Base-by-base conservation (phyloP, 495 filamentous ascomycete species). In the Bathelium albidoporum region DNA sequence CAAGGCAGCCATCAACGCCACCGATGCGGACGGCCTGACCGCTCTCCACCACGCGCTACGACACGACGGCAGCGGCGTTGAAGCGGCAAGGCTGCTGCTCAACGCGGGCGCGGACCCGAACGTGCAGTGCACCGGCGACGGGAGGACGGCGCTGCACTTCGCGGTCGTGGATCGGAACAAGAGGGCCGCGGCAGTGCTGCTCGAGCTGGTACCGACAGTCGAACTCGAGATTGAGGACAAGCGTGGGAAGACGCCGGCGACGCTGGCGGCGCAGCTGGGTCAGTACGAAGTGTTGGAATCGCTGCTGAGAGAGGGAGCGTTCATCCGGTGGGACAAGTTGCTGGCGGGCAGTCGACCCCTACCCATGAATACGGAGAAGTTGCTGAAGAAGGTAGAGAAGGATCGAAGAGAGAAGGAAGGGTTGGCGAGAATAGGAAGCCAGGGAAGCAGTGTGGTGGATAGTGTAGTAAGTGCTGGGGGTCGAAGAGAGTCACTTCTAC, bases 41-140 rank as follows among this genome's bases (percentile, higher is more conserved):
- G n/a, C 65, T 7, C 65, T 70, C 14, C 68, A 70, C 59, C 65
- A 65, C 22, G 68, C 68, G 1, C 60, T 66, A 0, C 65, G 66
- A 55, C n/a, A 58, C 5, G 66, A 59, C 29, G 32, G 65, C 32
- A 22, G 34, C 12, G 65, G 65, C 52, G 60, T 59, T 24, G 65
- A 64, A 22, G 41, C 65, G 22, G 68, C 60, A 9, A 34, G 59
- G 18, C 53, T 69, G 12, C 65, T 69, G 1, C 65, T 69, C 52
- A 53, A 32, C 62, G 60, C 34, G 5, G 65, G 62, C 32, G 68
- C 65, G 4, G 18, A 62, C 18, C 61, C 64, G 4, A 59, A 59
- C 32, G 1, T 62, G 1, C 64, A 64, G 5, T 65, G 62, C n/a
- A 31, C 44, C 32, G 64, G 52, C 16, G 62, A 63, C 4, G 14